phyloP scores from a whole-genome alignment of 2,329 filamentous ascomycete species.

The Rugonectria rugulosa region DNA sequence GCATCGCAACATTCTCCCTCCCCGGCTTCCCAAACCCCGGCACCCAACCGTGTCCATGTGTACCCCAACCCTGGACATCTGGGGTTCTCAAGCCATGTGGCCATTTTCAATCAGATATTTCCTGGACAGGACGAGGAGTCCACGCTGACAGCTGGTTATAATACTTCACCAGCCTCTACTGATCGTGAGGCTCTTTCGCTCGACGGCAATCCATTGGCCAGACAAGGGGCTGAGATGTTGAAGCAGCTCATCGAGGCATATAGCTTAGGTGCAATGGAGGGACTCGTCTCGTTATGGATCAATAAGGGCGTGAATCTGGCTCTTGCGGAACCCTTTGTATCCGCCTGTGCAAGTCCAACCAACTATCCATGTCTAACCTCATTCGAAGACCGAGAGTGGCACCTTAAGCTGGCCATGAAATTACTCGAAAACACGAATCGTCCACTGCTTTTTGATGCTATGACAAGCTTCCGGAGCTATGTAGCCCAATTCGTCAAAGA shows the following conservation, averaged over 20 bases:
- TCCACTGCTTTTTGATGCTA: constrained; percentile 9
- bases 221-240: constrained; percentile 11
- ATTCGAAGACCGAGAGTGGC: neutral
- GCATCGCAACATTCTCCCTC: neutral
- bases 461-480: constrained; percentile 17
- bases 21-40: neutral
- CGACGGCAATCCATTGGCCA: constrained; percentile 1
- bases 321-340: constrained; percentile 8
- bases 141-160: neutral
- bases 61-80: constrained; percentile 37
- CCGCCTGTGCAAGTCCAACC: constrained; percentile 1
- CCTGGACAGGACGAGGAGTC: neutral
- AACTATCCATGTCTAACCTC: no score
- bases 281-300: neutral
- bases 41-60: neutral
- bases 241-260: neutral
- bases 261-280: neutral
- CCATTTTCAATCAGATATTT: constrained; percentile 26
- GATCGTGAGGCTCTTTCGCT: neutral
- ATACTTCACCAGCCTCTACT: neutral
- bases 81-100: constrained; percentile 30
- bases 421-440: constrained; percentile 18
- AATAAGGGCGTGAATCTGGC: constrained; percentile 9
- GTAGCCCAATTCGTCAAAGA: constrained; percentile 23
- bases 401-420: constrained; percentile 2